phyloP scores from a whole-genome alignment of 306 rosid genomes.

The Rosa multiflora region DNA sequence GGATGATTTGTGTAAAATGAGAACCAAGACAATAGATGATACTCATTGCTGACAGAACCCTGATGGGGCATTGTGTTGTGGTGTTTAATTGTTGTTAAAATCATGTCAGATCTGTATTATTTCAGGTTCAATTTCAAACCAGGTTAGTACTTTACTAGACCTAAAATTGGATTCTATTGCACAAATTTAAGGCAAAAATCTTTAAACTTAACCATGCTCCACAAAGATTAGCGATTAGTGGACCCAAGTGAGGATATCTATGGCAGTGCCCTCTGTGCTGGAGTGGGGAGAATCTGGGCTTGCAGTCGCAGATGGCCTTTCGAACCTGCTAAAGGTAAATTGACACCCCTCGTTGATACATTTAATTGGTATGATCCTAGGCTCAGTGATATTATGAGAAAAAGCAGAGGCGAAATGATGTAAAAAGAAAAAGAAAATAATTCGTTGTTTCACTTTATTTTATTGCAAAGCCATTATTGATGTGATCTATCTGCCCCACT shows the following conservation, averaged over 20 bases:
- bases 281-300: slow-evolving; percentile 89
- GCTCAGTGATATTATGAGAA: background rate
- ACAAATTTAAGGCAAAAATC: no score
- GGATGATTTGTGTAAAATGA: background rate
- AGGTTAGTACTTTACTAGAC: background rate
- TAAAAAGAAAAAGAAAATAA: background rate
- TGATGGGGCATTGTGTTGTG: background rate
- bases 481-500: slow-evolving; percentile 18
- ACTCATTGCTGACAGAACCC: slow-evolving; percentile 1
- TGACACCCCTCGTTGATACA: background rate
- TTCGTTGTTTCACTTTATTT: background rate
- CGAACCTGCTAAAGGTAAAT: slow-evolving; percentile 82
- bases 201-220: no score
- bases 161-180: no score
- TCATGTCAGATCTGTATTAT: background rate
- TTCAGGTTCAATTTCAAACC: background rate
- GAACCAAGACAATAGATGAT: background rate
- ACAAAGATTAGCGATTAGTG: no score
- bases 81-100: background rate
- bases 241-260: no score
- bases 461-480: background rate
- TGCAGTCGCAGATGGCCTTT: slow-evolving; percentile 91
- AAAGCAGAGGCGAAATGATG: background rate
- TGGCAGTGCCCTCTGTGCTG: slow-evolving; percentile 29
- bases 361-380: background rate